A percentile compares a stretch with the other conserved stretches of the same genome.
phyloP scores from a whole-genome alignment of 768 basidiomycete species.

The Leccinellum albellum region DNA sequence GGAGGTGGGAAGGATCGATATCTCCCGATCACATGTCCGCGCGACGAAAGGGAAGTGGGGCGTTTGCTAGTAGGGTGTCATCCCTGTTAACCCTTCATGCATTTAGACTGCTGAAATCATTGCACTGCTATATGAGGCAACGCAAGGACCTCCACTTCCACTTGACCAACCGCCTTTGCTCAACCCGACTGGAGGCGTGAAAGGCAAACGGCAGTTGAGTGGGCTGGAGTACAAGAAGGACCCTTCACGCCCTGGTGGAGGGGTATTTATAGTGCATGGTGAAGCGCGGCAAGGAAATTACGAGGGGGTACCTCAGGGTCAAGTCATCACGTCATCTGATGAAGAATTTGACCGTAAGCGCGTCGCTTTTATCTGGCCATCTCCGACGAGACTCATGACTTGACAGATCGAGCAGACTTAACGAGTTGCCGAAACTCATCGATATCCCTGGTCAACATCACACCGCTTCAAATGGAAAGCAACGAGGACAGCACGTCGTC shows the following conservation, averaged over 20 bases:
- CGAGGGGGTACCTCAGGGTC: slow-evolving; percentile 53
- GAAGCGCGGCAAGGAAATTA: slow-evolving; percentile 45
- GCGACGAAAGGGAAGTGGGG: slow-evolving; percentile 69
- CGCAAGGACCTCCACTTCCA: slow-evolving; percentile 63
- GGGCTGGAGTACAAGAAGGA: slow-evolving; percentile 76
- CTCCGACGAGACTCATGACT: background rate
- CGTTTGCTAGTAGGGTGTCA: background rate
- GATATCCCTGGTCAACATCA: slow-evolving; percentile 52
- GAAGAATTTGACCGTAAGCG: slow-evolving; percentile 51
- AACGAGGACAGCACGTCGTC: slow-evolving; percentile 20
- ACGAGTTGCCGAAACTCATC: slow-evolving; percentile 20
- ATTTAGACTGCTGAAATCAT: slow-evolving; percentile 88
- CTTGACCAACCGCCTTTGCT: slow-evolving; percentile 58
- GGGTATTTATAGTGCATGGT: slow-evolving; percentile 70
- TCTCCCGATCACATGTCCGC: slow-evolving; percentile 94
- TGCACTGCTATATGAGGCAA: slow-evolving; percentile 85
- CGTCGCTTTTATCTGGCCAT: slow-evolving; percentile 14
- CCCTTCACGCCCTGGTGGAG: slow-evolving; percentile 77
- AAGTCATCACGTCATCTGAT: slow-evolving; percentile 48
- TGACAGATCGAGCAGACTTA: slow-evolving; percentile 15
- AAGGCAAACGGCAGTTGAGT: slow-evolving; percentile 47
- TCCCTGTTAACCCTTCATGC: background rate
- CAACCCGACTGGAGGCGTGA: slow-evolving; percentile 77
- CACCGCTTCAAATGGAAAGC: slow-evolving; percentile 42
- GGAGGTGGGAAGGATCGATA: slow-evolving; percentile 82